These are phyloP conservation scores for Syzygium aromaticum DNA, from an alignment of 345 rosid species.

Conservation along the genomic window DNA sequence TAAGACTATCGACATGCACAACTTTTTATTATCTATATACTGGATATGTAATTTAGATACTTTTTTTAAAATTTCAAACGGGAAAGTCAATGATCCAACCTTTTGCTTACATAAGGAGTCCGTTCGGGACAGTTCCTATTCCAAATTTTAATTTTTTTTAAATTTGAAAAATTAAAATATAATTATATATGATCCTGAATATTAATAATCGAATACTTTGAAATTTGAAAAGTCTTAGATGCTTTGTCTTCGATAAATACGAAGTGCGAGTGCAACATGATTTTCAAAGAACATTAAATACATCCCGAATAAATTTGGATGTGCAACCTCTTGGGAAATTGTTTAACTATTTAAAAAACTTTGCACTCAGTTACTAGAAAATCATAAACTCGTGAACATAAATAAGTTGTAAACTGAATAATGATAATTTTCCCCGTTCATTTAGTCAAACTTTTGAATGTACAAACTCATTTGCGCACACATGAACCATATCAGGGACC, in stretches of 20 bases:
- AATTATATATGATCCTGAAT: no score
- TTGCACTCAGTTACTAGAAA: background rate
- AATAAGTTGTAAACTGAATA: background rate
- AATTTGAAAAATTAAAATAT: background rate
- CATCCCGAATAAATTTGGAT: background rate
- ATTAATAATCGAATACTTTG: background rate
- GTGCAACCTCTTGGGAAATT: background rate
- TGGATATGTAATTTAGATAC: background rate
- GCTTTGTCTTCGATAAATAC: background rate
- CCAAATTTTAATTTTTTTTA: background rate
- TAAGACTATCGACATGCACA: background rate
- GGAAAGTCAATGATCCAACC: background rate
- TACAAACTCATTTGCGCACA: background rate
- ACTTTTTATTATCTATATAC: no score
- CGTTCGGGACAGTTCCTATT: background rate
- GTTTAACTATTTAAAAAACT: no score
- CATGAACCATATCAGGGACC: background rate
- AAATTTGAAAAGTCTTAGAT: background rate
- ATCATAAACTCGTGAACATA: background rate
- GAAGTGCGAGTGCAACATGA: background rate
- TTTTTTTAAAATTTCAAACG: no score
- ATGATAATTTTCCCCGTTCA: no score
- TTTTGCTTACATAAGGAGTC: background rate
- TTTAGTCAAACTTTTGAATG: background rate
- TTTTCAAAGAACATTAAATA: background rate